phyloP scores from a whole-genome alignment of 1,284 basidiomycete species.

The Sutorius eximius region DNA sequence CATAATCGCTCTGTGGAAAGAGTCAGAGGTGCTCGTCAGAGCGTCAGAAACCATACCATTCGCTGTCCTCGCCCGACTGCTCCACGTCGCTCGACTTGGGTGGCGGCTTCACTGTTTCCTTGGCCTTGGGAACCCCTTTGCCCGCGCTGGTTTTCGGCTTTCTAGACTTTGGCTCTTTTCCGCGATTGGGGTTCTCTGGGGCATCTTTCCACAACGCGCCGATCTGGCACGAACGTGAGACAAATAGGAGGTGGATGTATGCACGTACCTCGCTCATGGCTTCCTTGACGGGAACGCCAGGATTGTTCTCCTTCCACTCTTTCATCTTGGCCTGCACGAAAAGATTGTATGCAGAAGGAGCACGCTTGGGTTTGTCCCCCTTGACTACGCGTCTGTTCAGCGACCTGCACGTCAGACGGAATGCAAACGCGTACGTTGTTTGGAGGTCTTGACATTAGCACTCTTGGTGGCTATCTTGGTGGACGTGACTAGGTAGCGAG shows the following conservation, averaged over 20 bases:
- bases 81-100: constrained; percentile 28
- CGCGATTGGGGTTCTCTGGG: constrained; percentile 60
- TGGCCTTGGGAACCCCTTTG: constrained; percentile 19
- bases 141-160: constrained; percentile 40
- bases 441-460: constrained; percentile 44
- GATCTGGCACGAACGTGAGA: constrained; percentile 41
- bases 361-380: constrained; percentile 50
- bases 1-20: constrained; percentile 1
- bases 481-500: constrained; percentile 39
- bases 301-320: constrained; percentile 52
- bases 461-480: constrained; percentile 54
- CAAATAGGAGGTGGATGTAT: constrained; percentile 2
- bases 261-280: constrained; percentile 50
- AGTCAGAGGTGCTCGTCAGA: neutral
- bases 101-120: constrained; percentile 18
- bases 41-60: constrained; percentile 11
- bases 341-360: constrained; percentile 53
- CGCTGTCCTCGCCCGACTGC: constrained; percentile 24
- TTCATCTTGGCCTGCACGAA: constrained; percentile 55
- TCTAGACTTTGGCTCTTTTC: constrained; percentile 43
- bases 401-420: neutral
- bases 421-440: constrained; percentile 24
- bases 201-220: constrained; percentile 53
- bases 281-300: constrained; percentile 47
- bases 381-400: constrained; percentile 28